phyloP scores from a whole-genome alignment of 2,329 filamentous ascomycete species.

The Monosporascus sp. region DNA sequence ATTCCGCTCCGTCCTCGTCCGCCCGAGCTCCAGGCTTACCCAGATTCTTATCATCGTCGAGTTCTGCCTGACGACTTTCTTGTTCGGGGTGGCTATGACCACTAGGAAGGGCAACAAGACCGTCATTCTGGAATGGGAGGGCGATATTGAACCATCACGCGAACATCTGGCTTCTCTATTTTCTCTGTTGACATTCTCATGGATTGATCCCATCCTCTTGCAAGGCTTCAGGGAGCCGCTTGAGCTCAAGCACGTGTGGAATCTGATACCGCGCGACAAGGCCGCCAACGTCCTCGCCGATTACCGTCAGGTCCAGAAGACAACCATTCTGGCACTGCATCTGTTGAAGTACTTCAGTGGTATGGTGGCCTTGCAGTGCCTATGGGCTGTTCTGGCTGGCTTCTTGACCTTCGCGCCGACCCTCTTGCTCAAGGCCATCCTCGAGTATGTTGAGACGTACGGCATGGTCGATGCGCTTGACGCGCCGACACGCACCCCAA shows the following conservation, averaged over 20 bases:
- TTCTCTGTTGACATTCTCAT: conserved; percentile 80
- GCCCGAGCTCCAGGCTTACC: conserved; percentile 59
- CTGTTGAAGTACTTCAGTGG: conserved; percentile 79
- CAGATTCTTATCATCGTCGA: conserved; percentile 64
- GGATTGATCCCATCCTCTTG: conserved; percentile 87
- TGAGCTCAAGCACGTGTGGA: conserved; percentile 86
- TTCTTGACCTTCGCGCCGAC: conserved; percentile 89
- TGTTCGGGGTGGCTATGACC: conserved; percentile 70
- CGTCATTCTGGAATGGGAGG: conserved; percentile 83
- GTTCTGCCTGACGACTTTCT: conserved; percentile 67
- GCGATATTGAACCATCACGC: conserved; percentile 76
- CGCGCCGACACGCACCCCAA: conserved; percentile 41
- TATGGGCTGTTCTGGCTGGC: conserved; percentile 73
- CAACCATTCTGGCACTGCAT: conserved; percentile 71
- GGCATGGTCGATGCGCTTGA: conserved; percentile 35
- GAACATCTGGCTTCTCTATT: conserved; percentile 86
- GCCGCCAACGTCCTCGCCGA: conserved; percentile 72
- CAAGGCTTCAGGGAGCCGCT: conserved; percentile 80
- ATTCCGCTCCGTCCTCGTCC: conserved; percentile 81
- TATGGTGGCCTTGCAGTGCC: conserved; percentile 68
- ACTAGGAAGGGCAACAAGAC: conserved; percentile 90
- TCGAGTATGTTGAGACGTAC: conserved; percentile 89
- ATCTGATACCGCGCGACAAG: conserved; percentile 81
- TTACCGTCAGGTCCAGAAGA: conserved; percentile 82
- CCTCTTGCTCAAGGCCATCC: conserved; percentile 80